Conservation (phyloP, 768 basidiomycete species). For the Favolaschia claudopus region DNA sequence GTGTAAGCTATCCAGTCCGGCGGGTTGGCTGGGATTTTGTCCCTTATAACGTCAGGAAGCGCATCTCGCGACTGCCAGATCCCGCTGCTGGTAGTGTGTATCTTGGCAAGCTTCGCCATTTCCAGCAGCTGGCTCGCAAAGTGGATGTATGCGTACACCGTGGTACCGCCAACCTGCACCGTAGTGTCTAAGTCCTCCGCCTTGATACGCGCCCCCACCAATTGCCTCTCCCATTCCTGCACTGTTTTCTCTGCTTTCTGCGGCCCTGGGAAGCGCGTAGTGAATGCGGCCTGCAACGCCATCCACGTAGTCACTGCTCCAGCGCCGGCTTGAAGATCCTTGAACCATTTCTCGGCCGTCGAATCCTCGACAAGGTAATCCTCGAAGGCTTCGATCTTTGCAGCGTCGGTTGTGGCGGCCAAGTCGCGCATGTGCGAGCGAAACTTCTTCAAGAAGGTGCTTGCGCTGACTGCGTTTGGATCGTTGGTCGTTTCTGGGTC, state of each 20-base stretch:
- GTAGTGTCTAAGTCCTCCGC: conserved; percentile 15
- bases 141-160: conserved; percentile 12
- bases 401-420: background rate
- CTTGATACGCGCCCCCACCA: conserved; percentile 6
- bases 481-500: too few relatives aligned
- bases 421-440: background rate
- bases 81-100: background rate
- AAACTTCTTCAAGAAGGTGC: background rate
- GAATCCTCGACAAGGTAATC: background rate
- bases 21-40: background rate
- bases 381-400: background rate
- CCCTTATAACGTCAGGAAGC: background rate
- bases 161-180: conserved; percentile 6
- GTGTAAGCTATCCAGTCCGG: background rate
- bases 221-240: conserved; percentile 19
- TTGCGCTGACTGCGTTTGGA: background rate
- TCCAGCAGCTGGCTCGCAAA: conserved; percentile 12
- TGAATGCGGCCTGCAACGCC: background rate
- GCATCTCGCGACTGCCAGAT: background rate
- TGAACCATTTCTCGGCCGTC: conserved; percentile 1
- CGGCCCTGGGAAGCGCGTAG: background rate
- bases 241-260: background rate
- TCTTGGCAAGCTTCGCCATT: background rate
- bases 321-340: background rate
- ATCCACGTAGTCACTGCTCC: background rate